Evolutionary conservation across 345 rosid genomes (phyloP).

Genomic region (Brassica napus): DNA sequence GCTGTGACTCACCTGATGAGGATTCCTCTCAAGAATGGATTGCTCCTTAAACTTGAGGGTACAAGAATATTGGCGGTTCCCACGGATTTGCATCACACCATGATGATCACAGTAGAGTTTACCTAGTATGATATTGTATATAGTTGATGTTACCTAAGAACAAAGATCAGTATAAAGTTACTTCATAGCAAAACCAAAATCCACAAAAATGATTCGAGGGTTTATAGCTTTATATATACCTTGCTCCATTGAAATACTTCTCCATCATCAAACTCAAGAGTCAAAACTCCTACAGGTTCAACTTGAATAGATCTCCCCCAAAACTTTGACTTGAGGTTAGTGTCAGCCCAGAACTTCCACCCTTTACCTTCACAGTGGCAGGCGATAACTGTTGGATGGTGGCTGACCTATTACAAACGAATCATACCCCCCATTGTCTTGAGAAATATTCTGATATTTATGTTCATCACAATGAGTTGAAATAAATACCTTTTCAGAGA

Average conservation of each 20-base stretch:
- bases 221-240: constrained; percentile 43
- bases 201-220: not conserved
- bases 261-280: constrained; percentile 94
- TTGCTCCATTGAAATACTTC: constrained; percentile 96
- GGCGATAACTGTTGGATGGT: constrained; percentile 94
- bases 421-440: constrained; percentile 1
- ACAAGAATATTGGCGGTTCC: constrained; percentile 82
- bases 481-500: constrained; percentile 87
- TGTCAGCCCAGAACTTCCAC: constrained; percentile 97
- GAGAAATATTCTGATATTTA: not conserved
- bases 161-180: constrained; percentile 26
- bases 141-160: constrained; percentile 80
- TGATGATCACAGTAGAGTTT: constrained; percentile 93
- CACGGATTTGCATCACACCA: constrained; percentile 80
- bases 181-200: constrained; percentile 16
- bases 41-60: constrained; percentile 90
- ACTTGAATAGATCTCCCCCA: constrained; percentile 99
- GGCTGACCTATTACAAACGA: constrained; percentile 70
- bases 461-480: constrained; percentile 12
- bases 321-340: constrained; percentile 86
- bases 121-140: constrained; percentile 90
- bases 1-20: constrained; percentile 65
- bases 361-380: constrained; percentile 98
- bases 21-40: constrained; percentile 88
- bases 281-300: constrained; percentile 84